A percentile compares a stretch with the other conserved stretches of the same genome.
Conservation (phyloP, 2,329 filamentous ascomycete genomes). For the Cadophora gregata region DNA sequence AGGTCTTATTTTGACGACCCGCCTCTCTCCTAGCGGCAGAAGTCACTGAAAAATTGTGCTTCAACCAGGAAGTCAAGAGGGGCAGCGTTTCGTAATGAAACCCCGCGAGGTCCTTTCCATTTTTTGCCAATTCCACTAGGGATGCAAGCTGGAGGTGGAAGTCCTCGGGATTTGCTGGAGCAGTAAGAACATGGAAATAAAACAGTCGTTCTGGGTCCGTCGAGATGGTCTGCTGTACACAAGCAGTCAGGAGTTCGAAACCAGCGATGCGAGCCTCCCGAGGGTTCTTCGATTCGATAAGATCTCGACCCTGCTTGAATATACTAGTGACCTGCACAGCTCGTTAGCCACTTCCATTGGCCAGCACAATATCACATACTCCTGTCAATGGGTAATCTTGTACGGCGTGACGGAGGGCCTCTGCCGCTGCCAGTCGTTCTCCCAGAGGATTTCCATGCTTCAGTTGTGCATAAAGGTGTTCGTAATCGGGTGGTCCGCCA, state of each 20-base stretch:
- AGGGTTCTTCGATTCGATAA: conserved; percentile 64
- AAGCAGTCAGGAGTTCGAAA: conserved; percentile 70
- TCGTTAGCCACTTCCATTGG: conserved; percentile 20
- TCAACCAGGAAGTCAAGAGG: conserved; percentile 66
- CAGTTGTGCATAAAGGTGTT: conserved; percentile 60
- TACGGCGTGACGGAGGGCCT: conserved; percentile 61
- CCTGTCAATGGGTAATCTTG: conserved; percentile 60
- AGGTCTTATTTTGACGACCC: conserved; percentile 48
- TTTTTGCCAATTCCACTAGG: conserved; percentile 64
- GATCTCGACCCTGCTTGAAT: conserved; percentile 70
- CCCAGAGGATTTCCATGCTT: conserved; percentile 55
- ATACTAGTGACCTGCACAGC: conserved; percentile 49
- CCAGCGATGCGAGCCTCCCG: conserved; percentile 61
- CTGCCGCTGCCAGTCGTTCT: conserved; percentile 63
- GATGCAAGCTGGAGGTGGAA: conserved; percentile 70
- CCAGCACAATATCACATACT: conserved; percentile 32
- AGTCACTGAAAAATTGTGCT: conserved; percentile 59
- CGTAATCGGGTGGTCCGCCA: conserved; percentile 58
- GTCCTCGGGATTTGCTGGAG: conserved; percentile 62
- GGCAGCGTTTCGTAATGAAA: conserved; percentile 73
- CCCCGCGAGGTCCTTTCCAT: conserved; percentile 66
- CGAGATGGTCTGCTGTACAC: conserved; percentile 65
- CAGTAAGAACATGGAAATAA: conserved; percentile 67
- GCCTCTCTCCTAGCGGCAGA: conserved; percentile 58
- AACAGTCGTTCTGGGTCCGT: conserved; percentile 71